These are phyloP conservation scores for Eimeria necatrix DNA, from an alignment of 169 alveolate species.

Conservation along the genomic window DNA sequence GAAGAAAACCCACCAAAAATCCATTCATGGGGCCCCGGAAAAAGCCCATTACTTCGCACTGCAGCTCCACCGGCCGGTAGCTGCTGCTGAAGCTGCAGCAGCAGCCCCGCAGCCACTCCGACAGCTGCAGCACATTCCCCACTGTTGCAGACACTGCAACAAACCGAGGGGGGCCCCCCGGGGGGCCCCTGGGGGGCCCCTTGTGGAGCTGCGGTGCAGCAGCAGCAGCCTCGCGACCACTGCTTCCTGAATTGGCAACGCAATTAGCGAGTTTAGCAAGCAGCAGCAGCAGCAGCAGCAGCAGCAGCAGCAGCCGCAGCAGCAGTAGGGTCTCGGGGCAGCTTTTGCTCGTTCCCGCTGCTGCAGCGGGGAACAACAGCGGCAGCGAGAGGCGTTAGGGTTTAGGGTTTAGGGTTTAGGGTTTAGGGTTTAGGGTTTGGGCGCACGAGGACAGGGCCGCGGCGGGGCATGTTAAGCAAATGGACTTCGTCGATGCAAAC, in stretches of 20 bases:
- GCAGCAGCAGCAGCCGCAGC: too few relatives aligned
- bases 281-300: too few relatives aligned
- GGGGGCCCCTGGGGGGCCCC: not conserved
- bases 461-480: not conserved
- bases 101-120: not conserved
- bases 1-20: not conserved
- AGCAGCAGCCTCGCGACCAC: not conserved
- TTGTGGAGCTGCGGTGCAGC: not conserved
- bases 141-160: not conserved
- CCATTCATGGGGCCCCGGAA: not conserved
- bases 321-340: too few relatives aligned
- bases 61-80: conserved; percentile 93
- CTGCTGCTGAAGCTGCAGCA: conserved; percentile 89
- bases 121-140: not conserved
- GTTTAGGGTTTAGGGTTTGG: too few relatives aligned
- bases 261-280: not conserved
- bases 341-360: too few relatives aligned
- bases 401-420: too few relatives aligned
- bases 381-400: too few relatives aligned
- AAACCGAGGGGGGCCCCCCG: not conserved
- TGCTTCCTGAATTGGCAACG: not conserved
- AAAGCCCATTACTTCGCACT: conserved; percentile 75
- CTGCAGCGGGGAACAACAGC: too few relatives aligned
- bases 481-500: conserved; percentile 27
- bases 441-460: conserved; percentile 22